Percentiles rank a stretch among this genome's conserved stretches.
Conservation (phyloP, 2,329 filamentous ascomycete genomes). For the Eutypa lata region DNA sequence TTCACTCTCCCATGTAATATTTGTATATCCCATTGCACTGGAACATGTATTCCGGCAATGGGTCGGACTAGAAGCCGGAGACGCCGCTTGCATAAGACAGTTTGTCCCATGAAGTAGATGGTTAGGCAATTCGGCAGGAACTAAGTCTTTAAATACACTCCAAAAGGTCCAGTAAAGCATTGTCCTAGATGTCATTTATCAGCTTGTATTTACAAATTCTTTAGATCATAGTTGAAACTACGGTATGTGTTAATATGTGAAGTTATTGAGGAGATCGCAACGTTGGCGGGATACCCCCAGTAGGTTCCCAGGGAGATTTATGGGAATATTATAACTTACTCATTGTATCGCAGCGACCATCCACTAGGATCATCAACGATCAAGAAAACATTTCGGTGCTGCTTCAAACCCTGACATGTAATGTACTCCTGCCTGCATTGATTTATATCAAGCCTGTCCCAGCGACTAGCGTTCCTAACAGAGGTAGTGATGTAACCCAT, state of each 20-base stretch:
- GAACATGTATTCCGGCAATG: background rate
- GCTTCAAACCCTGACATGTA: slow-evolving; percentile 10
- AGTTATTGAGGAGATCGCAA: no score
- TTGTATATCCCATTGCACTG: background rate
- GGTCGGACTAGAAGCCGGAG: no score
- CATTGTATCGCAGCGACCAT: slow-evolving; percentile 16
- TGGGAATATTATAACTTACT: slow-evolving; percentile 10
- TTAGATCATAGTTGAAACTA: no score
- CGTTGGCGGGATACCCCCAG: no score
- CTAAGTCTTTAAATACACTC: slow-evolving; percentile 12
- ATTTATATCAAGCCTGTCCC: slow-evolving; percentile 6
- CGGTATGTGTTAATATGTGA: no score
- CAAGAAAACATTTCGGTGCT: slow-evolving; percentile 11
- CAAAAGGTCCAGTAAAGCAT: no score
- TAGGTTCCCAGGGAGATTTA: no score
- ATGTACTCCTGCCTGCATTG: slow-evolving; percentile 13
- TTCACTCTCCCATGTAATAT: no score
- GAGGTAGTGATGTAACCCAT: slow-evolving; percentile 7
- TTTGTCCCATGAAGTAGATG: slow-evolving; percentile 14
- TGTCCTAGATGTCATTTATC: no score
- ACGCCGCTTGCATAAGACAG: slow-evolving; percentile 11
- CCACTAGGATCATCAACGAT: slow-evolving; percentile 14
- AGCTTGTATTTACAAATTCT: no score
- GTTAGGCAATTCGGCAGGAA: slow-evolving; percentile 14
- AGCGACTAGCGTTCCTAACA: slow-evolving; percentile 1